phyloP scores from a whole-genome alignment of 1,284 basidiomycete species.

The Boletus smithii region DNA sequence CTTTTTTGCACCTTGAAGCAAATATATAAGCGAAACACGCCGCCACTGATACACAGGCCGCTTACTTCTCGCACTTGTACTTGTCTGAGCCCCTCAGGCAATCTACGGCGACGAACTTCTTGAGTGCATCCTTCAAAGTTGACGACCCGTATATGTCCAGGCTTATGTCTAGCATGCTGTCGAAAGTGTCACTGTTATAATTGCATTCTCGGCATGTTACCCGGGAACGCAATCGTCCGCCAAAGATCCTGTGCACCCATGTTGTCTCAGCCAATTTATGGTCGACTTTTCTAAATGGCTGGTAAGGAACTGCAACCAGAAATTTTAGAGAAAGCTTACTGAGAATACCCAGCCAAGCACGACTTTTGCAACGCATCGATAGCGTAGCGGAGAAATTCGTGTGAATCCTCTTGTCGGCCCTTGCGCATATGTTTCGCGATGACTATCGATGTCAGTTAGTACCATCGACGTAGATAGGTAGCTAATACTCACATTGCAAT shows the following conservation, averaged over 20 bases:
- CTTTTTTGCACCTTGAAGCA: constrained; percentile 74
- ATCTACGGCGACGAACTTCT: constrained; percentile 82
- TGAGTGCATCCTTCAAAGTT: constrained; percentile 73
- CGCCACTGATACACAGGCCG: constrained; percentile 14
- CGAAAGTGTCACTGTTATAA: constrained; percentile 94
- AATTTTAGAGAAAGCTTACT: constrained; percentile 46
- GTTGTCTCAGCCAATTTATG: constrained; percentile 83
- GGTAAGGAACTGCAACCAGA: constrained; percentile 10
- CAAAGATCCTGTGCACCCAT: constrained; percentile 94
- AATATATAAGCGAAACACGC: constrained; percentile 2
- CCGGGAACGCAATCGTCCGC: constrained; percentile 87
- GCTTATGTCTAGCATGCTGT: constrained; percentile 91
- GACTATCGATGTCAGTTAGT: constrained; percentile 42
- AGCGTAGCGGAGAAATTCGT: constrained; percentile 95
- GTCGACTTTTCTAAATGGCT: constrained; percentile 65
- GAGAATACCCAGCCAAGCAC: constrained; percentile 68
- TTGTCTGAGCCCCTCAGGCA: constrained; percentile 88
- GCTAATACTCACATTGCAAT: constrained; percentile 57
- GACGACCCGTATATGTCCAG: constrained; percentile 75
- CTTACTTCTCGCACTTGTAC: constrained; percentile 97
- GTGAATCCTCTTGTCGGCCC: constrained; percentile 96
- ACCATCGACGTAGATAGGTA: constrained; percentile 1
- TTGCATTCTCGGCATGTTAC: constrained; percentile 86
- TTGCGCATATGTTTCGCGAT: constrained; percentile 90
- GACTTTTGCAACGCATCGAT: constrained; percentile 90